Evolutionary conservation across 148 eudicot species (phyloP), one percentile per base, ranked within the genome.

Genomic region (Vaccinium corymbosum): DNA sequence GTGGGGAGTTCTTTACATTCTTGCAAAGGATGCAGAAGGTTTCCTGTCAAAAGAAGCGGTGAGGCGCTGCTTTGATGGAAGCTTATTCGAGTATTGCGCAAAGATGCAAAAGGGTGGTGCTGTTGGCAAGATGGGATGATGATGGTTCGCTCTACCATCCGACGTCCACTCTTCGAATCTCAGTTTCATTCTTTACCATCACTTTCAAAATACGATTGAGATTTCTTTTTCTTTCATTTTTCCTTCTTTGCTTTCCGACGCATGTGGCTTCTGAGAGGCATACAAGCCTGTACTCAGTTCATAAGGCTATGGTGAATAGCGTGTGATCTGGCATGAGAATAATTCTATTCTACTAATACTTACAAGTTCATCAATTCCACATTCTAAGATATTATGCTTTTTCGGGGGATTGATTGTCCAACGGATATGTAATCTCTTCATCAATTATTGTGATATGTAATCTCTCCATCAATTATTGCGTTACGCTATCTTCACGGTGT

Each of bases 21-120:
- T 94, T 64, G 98, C 98, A 1, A 90, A 88, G 88, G 95, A 94
- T 55, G 84, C 91, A 7, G 93, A 93, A 82, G 98, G 98, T 3
- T 89, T 76, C 50, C 87, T 94, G 85, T 88, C 95, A 2, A 94
- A 94, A 88, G 98, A 94, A 85, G 93, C 98, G 0, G 91, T 94
- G 15, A 88, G 95, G 32, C 90, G 98, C 14, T 93, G 95, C 89
- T 94, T 86, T 48, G 98, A 94, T 82, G 98, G 95, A 17, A 94
- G 98, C 83, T 87, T 93, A 68, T 94, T 94, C 49, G 98, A 94
- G 80, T 91, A 94, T 56, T 89, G 91, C 57, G 95, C 95, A 12
- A 90, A 82, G 85, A 19, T 82, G 82, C 81, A 87, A 35, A 87
- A 64, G 84, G 85, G 53, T 19, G 85, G 77, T 27, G 72, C 17